Conservation (phyloP, 2,329 filamentous ascomycete species). For the Colletotrichum orchidophilum region DNA sequence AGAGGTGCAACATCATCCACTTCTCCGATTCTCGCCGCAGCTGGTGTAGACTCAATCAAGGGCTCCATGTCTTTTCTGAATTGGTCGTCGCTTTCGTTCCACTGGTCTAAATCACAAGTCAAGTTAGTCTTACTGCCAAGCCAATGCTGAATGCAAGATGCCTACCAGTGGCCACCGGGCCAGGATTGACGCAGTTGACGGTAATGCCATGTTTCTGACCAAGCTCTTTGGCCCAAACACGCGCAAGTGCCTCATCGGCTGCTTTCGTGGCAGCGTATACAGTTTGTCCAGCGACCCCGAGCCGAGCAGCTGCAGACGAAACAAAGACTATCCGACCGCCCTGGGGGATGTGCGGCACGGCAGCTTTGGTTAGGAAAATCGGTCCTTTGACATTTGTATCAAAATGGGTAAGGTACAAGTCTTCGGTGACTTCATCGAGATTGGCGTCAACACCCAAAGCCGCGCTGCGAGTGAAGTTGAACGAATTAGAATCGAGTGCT, state of each 20-base stretch:
- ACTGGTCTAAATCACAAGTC: conserved; percentile 34
- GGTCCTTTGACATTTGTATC: conserved; percentile 15
- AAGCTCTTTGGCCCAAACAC: conserved; percentile 44
- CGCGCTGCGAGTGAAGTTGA: not conserved
- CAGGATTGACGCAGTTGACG: conserved; percentile 44
- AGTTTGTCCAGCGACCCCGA: conserved; percentile 40
- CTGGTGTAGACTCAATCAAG: conserved; percentile 43
- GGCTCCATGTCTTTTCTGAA: conserved; percentile 44
- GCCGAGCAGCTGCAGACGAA: conserved; percentile 42
- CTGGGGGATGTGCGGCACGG: conserved; percentile 39
- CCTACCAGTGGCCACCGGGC: conserved; percentile 37
- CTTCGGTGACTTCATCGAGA: not conserved
- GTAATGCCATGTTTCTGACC: conserved; percentile 40
- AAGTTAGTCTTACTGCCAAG: not conserved
- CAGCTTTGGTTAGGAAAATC: conserved; percentile 44
- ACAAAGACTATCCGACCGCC: conserved; percentile 46
- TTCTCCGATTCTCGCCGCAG: conserved; percentile 41
- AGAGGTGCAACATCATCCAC: conserved; percentile 44
- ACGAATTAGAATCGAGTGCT: not conserved
- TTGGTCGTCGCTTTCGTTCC: conserved; percentile 40
- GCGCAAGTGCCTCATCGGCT: conserved; percentile 40
- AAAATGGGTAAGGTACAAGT: conserved; percentile 7
- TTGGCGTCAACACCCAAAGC: not conserved
- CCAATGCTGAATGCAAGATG: not conserved
- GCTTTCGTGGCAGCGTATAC: conserved; percentile 48